These are phyloP conservation scores for Cercospora canescens DNA, from an alignment of 2,329 filamentous ascomycete species.

Conservation along the genomic window DNA sequence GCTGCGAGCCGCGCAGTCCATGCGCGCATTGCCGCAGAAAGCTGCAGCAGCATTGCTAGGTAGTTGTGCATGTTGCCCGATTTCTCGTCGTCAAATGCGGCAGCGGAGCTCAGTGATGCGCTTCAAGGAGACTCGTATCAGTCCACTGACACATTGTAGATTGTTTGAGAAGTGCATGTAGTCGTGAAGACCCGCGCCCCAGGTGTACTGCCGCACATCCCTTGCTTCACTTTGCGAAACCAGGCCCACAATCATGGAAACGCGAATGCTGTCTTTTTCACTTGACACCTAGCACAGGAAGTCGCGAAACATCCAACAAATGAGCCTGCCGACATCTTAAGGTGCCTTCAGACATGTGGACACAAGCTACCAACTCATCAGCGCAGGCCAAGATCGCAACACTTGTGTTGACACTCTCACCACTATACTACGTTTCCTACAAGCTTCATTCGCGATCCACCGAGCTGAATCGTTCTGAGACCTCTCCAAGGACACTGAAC, in stretches of 20 bases:
- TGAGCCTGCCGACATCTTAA: not conserved
- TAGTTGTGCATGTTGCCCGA: not conserved
- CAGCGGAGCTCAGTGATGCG: not conserved
- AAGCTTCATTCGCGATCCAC: slow-evolving; percentile 13
- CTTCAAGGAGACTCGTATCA: not conserved
- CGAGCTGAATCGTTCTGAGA: not conserved
- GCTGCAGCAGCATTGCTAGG: not conserved
- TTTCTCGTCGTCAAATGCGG: not conserved
- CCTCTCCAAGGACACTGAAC: not conserved
- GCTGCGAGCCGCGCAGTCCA: not conserved
- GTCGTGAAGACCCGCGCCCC: not conserved
- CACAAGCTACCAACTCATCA: not conserved
- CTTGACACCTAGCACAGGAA: not conserved
- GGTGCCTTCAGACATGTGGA: not conserved
- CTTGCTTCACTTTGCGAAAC: not conserved
- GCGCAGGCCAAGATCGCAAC: not conserved
- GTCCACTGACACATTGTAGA: no score
- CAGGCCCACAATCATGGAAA: not conserved
- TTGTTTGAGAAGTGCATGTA: not conserved
- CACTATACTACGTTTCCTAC: slow-evolving; percentile 27
- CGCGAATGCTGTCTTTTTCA: not conserved
- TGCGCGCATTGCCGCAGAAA: not conserved
- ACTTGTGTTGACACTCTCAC: slow-evolving; percentile 19
- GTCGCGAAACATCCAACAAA: not conserved
- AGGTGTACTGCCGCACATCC: not conserved